Conservation (phyloP, 2,329 filamentous ascomycete genomes). For the Chrysosporium queenslandicum region DNA sequence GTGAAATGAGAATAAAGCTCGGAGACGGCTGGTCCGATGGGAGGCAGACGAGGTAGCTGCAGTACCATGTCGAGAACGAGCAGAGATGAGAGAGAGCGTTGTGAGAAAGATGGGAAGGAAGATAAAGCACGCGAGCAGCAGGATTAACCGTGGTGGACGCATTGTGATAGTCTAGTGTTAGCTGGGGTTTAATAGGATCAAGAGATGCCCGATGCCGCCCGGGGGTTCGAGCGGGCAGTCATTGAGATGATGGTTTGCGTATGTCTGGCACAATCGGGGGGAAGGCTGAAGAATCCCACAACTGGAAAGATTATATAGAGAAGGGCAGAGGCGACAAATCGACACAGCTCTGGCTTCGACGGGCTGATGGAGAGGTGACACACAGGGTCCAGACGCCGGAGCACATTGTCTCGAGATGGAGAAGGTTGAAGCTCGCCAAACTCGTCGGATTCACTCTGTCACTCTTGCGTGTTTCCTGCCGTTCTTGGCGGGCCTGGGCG, state of each 20-base stretch:
- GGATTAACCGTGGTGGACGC: slow-evolving; percentile 39
- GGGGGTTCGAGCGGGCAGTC: neutral
- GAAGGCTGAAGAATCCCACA: too few species aligned
- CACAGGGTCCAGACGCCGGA: neutral
- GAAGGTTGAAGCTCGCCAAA: neutral
- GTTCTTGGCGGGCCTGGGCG: neutral
- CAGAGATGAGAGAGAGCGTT: slow-evolving; percentile 37
- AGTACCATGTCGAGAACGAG: slow-evolving; percentile 31
- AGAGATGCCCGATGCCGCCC: slow-evolving; percentile 3
- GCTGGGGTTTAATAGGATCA: slow-evolving; percentile 13
- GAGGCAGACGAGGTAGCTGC: slow-evolving; percentile 27
- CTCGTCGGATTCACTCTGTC: neutral
- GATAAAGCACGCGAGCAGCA: slow-evolving; percentile 40
- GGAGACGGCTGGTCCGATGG: slow-evolving; percentile 40
- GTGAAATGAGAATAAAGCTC: slow-evolving; percentile 58
- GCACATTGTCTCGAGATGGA: neutral
- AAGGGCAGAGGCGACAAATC: neutral
- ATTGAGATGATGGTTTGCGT: slow-evolving; percentile 1
- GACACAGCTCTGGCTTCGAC: neutral
- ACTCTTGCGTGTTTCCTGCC: slow-evolving; percentile 4
- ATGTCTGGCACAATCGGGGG: neutral
- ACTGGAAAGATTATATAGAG: too few species aligned
- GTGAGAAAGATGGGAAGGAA: slow-evolving; percentile 42
- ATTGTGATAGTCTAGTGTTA: slow-evolving; percentile 26
- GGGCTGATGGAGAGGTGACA: neutral